Evolutionary conservation across 2,329 filamentous ascomycete species (phyloP).

Genomic region (Teratosphaeria zuluensis): DNA sequence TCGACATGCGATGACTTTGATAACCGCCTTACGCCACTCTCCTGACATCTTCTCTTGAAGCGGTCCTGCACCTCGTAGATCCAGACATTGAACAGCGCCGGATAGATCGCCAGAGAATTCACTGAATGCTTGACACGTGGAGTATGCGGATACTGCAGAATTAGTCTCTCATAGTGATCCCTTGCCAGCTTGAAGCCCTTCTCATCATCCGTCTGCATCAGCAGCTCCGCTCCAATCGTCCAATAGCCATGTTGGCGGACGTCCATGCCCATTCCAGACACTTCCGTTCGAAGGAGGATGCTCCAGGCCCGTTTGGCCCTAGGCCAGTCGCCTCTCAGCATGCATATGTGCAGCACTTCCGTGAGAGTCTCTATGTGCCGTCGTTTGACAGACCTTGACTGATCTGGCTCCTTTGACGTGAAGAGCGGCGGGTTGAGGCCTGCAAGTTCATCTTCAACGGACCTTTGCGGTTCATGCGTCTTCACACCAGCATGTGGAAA

Average conservation of each 20-base stretch:
- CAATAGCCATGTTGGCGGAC: constrained; percentile 61
- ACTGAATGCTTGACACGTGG: constrained; percentile 48
- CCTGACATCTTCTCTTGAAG: constrained; percentile 40
- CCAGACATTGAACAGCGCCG: constrained; percentile 71
- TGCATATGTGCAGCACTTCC: constrained; percentile 60
- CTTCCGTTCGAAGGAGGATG: constrained; percentile 56
- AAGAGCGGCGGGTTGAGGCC: constrained; percentile 33
- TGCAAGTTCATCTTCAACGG: constrained; percentile 32
- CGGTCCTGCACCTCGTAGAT: constrained; percentile 60
- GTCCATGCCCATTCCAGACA: constrained; percentile 52
- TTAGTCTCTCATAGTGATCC: constrained; percentile 67
- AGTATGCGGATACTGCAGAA: constrained; percentile 66
- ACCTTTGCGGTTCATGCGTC: constrained; percentile 5
- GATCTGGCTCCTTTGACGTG: constrained; percentile 16
- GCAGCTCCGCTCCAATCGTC: constrained; percentile 75
- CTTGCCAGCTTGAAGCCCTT: constrained; percentile 49
- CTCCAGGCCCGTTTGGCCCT: constrained; percentile 68
- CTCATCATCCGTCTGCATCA: constrained; percentile 48
- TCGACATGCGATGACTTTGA: not conserved
- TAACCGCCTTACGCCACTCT: not conserved
- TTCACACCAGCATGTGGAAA: constrained; percentile 35
- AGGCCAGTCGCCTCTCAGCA: constrained; percentile 59
- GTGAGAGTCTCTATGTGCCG: constrained; percentile 58
- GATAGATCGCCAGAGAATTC: constrained; percentile 68
- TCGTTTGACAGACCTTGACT: constrained; percentile 30